A percentile compares a stretch with the other conserved stretches of the same genome.
phyloP scores from a whole-genome alignment of 768 basidiomycete genomes.

The Russula sp. region DNA sequence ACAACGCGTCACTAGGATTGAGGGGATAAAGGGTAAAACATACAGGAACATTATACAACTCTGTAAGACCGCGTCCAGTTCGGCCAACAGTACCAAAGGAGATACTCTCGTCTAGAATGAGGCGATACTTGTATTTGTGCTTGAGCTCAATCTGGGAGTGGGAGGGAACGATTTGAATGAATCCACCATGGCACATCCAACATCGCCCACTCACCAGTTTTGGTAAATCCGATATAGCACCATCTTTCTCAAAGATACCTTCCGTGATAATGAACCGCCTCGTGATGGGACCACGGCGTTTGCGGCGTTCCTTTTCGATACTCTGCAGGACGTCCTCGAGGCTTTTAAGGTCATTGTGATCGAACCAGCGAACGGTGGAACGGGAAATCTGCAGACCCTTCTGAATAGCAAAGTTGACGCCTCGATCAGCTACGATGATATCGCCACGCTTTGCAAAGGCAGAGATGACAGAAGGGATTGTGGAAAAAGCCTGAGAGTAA shows the following conservation, averaged over 20 bases:
- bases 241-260: slow-evolving; percentile 94
- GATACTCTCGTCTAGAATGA: slow-evolving; percentile 89
- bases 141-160: slow-evolving; percentile 78
- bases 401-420: slow-evolving; percentile 92
- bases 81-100: slow-evolving; percentile 91
- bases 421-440: slow-evolving; percentile 96
- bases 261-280: slow-evolving; percentile 94
- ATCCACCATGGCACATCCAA: background rate
- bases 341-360: slow-evolving; percentile 89
- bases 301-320: slow-evolving; percentile 84
- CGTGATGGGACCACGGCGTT: slow-evolving; percentile 73
- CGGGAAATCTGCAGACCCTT: slow-evolving; percentile 93
- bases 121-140: slow-evolving; percentile 88
- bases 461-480: slow-evolving; percentile 89
- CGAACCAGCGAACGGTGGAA: slow-evolving; percentile 89
- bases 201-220: slow-evolving; percentile 60
- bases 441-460: slow-evolving; percentile 98
- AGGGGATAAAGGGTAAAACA: slow-evolving; percentile 23
- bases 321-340: slow-evolving; percentile 81
- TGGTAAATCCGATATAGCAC: slow-evolving; percentile 85
- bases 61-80: slow-evolving; percentile 92
- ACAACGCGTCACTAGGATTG: background rate
- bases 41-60: slow-evolving; percentile 90
- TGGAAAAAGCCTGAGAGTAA: slow-evolving; percentile 90
- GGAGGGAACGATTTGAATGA: background rate